These are phyloP conservation scores for Plasmopara halstedii DNA, from an alignment of 352 stramenopile genomes.

Conservation along the genomic window DNA sequence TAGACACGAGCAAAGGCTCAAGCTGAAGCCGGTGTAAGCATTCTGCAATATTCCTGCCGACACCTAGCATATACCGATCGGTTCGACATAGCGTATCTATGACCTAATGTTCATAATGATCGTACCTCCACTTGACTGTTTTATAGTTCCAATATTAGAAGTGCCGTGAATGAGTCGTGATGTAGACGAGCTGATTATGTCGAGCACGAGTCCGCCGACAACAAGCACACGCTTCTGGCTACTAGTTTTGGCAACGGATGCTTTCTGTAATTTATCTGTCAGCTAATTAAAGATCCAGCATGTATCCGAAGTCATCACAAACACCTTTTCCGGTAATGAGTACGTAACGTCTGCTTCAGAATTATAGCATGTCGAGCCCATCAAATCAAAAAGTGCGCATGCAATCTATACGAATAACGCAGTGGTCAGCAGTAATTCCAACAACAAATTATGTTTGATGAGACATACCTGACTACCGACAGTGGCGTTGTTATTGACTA, in stretches of 20 bases:
- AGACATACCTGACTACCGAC: conserved; percentile 92
- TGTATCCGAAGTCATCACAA: conserved; percentile 16
- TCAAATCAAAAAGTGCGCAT: conserved; percentile 51
- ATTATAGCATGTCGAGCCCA: conserved; percentile 20
- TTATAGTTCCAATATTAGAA: conserved; percentile 83
- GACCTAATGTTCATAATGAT: too few species aligned
- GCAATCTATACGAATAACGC: conserved; percentile 38
- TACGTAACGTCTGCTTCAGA: conserved; percentile 15
- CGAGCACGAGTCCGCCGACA: conserved; percentile 80
- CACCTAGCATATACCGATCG: conserved; percentile 36
- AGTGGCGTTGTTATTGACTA: conserved; percentile 95
- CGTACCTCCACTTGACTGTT: conserved; percentile 67
- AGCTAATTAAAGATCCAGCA: background rate
- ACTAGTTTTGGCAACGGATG: background rate
- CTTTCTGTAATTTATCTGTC: conserved; percentile 1
- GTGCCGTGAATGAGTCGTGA: conserved; percentile 68
- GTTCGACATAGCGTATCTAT: too few species aligned
- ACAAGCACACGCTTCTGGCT: conserved; percentile 54
- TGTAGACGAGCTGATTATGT: conserved; percentile 75
- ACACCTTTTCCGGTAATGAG: conserved; percentile 31
- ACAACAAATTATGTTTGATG: background rate
- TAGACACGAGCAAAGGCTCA: conserved; percentile 72
- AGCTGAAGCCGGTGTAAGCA: conserved; percentile 64
- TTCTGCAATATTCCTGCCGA: conserved; percentile 91
- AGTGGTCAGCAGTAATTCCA: background rate